Base-by-base conservation (phyloP, 2,329 filamentous ascomycete genomes). In the Colletotrichum theobromicola region DNA sequence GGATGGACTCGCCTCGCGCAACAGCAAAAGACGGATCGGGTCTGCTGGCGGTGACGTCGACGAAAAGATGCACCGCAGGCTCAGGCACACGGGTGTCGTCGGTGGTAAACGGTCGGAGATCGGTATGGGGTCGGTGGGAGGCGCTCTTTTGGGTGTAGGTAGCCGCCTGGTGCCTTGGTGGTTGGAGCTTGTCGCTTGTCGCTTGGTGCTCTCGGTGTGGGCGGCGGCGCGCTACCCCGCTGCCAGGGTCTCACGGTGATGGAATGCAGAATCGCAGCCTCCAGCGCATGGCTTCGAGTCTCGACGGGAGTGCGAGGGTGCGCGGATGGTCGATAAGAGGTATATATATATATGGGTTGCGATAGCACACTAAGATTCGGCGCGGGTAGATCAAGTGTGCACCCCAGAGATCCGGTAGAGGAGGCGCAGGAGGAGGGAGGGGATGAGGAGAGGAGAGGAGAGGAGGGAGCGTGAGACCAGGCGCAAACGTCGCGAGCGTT, bases 241-340 rank as follows among this genome's bases (percentile, higher is more conserved):
- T 74, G 72, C 68, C 72, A 74, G 72, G 72, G 72, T 74, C 68
- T 74, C 72, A 74, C 68, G 68, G 68, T 53, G 68, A 72, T 74
- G 72, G 68, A 74, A 72, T 74, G 72, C 72, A 74, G 46, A 64
- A 72, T 58, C 68, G 72, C 53, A 74, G 37, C 72, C 55, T 74
- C 68, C 62, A 72, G 72, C 68, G 62, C 72, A 74, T 74, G 72
- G 72, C 70, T 37, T 66, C 72, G 18, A 63, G 26, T 9, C 50
- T 57, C 7, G 37, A 21, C 16, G n/a, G 68, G 53, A 12, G 55
- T 50, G 21, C 13, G 34, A 18, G 28, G 21, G 26, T 9, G n/a
- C 28, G 62, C 21, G 21, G n/a, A 10, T 24, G 37, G 30, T 55
- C 28, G 4, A 53, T 32, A 10, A 34, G 42, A 53, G 50, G n/a